A percentile compares a stretch with the other conserved stretches of the same genome.
phyloP scores from a whole-genome alignment of 1,284 basidiomycete genomes.

The Vanrija humicola region DNA sequence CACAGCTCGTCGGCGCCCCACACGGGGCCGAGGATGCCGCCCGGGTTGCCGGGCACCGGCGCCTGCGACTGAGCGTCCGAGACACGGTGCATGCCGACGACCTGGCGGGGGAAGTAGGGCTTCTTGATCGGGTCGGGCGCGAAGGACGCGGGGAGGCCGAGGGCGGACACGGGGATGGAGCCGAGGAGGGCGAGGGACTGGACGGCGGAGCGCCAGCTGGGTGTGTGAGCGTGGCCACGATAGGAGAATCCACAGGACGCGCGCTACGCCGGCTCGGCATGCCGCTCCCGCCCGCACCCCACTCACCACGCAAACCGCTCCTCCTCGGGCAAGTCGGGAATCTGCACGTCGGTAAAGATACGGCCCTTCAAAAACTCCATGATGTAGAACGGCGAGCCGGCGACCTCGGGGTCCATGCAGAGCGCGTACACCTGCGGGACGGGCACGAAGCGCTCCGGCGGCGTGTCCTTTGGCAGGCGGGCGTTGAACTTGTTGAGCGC shows the following conservation, averaged over 20 bases:
- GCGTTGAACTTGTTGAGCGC: conserved; percentile 72
- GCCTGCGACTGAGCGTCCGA: conserved; percentile 69
- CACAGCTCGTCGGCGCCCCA: conserved; percentile 67
- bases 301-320: conserved; percentile 69
- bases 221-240: not conserved
- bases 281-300: no score
- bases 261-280: not conserved
- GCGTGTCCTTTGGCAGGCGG: conserved; percentile 1
- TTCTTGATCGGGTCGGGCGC: conserved; percentile 59
- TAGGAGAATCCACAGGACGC: not conserved
- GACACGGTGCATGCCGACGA: conserved; percentile 73
- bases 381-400: conserved; percentile 89
- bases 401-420: conserved; percentile 69
- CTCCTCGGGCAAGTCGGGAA: conserved; percentile 61
- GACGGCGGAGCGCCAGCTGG: conserved; percentile 72
- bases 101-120: conserved; percentile 87
- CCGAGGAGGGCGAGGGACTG: conserved; percentile 70
- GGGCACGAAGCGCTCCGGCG: conserved; percentile 57
- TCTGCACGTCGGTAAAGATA: conserved; percentile 80
- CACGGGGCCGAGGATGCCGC: conserved; percentile 38
- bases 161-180: conserved; percentile 61
- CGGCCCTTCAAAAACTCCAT: conserved; percentile 92
- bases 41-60: conserved; percentile 52
- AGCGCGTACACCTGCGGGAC: conserved; percentile 80
- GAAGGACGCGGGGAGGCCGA: conserved; percentile 68